Base-by-base conservation (phyloP, 805 yeast genomes). In the Candida oleophila region DNA sequence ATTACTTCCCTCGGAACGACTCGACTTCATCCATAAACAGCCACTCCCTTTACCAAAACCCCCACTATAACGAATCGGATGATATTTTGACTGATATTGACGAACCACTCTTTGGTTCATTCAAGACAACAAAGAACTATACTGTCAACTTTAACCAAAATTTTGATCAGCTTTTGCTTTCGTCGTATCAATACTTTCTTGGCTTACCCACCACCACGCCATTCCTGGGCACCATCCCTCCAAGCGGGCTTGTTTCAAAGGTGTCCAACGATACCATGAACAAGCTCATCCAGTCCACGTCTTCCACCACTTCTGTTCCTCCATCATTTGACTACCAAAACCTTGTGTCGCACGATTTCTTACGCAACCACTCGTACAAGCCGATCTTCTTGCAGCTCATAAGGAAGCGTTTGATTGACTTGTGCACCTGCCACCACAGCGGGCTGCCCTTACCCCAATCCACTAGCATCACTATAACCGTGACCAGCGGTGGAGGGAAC, bases 151-250 rank as follows among this genome's bases (percentile, higher is more conserved):
- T 72, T 52, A 69, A 70, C 7, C 56, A 61, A 3, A 45, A 38
- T 16, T 71, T 72, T 48, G 77, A 72, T 49, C 67, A 64, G 52
- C 55, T 70, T 38, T 62, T 71, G 11, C 52, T 69, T 59, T 51
- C 62, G 28, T 48, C 65, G 8, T 72, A 71, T 54, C 57, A 62
- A 22, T 62, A 67, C 40, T 55, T 69, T 36, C 54, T 71, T 41
- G 61, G 68, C 30, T 64, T 68, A 38, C 77, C 77, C 37, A 72
- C 77, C 18, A 71, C 76, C 2, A 71, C 76, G 18, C 77, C 77
- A 11, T 72, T 72, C 43, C 64, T 64, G 59, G 77, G 77, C 2
- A 41, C 51, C 11, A 58, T 65, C 8, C 77, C 77, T 15, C 77
- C 77, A 2, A 68, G 72, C 56, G 77, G 77, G 1, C 57, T 72